Conservation (phyloP, 2,329 filamentous ascomycete species). For the Domatiomyces catenatus region DNA sequence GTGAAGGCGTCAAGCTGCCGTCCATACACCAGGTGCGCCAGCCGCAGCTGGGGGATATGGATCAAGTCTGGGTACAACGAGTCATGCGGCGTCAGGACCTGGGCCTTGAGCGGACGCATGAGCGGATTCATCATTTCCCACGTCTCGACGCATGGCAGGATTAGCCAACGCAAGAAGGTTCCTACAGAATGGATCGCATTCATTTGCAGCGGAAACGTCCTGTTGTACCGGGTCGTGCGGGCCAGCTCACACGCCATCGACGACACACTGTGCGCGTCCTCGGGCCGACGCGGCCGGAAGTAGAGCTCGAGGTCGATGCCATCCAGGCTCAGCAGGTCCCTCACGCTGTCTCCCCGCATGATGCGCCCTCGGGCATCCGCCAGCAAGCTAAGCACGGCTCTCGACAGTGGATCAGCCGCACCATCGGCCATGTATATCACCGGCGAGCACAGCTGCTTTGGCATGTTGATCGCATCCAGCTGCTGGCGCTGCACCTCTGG, state of each 20-base stretch:
- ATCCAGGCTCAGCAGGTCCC: slow-evolving; percentile 2
- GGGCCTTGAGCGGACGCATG: slow-evolving; percentile 3
- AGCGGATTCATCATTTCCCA: slow-evolving; percentile 1
- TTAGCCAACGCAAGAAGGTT: slow-evolving; percentile 3
- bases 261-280: slow-evolving; percentile 3
- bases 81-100: slow-evolving; percentile 2
- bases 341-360: neutral
- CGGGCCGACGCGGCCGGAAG: slow-evolving; percentile 2
- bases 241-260: slow-evolving; percentile 4
- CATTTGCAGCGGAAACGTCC: slow-evolving; percentile 1
- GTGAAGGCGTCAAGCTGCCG: neutral
- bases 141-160: slow-evolving; percentile 3
- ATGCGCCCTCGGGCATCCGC: slow-evolving; percentile 3
- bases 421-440: neutral
- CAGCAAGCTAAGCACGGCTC: slow-evolving; percentile 1
- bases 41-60: neutral
- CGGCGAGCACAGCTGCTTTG: neutral
- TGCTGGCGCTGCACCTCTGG: slow-evolving; percentile 1
- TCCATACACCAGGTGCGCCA: slow-evolving; percentile 1
- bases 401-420: slow-evolving; percentile 1
- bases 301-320: slow-evolving; percentile 2
- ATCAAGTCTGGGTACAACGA: neutral
- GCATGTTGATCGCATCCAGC: neutral
- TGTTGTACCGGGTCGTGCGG: neutral
- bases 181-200: neutral